A percentile compares a stretch with the other conserved stretches of the same genome.
These are phyloP conservation scores for Globisporangium parvum DNA, from an alignment of 352 stramenopile species.

Conservation along the genomic window DNA sequence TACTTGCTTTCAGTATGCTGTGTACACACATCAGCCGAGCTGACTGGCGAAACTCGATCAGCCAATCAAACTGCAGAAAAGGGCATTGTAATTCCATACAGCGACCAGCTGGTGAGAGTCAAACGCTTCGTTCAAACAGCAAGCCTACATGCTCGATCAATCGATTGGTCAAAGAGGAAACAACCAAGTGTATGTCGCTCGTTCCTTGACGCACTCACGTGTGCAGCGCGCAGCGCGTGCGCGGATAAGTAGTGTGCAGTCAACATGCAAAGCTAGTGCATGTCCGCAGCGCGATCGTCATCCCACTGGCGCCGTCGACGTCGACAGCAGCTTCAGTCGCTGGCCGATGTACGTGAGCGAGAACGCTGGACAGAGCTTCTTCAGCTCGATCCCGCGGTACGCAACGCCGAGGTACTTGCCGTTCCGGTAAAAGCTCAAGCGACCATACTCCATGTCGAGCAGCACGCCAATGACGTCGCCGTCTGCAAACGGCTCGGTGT, in stretches of 20 bases:
- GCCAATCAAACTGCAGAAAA: neutral
- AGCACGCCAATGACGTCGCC: slow-evolving; percentile 71
- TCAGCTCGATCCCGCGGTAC: slow-evolving; percentile 53
- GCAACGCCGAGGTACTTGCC: slow-evolving; percentile 65
- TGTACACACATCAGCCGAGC: neutral
- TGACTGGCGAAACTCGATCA: neutral
- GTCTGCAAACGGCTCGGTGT: slow-evolving; percentile 60
- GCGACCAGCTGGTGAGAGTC: neutral
- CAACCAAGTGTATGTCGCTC: too few relatives aligned
- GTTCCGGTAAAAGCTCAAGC: slow-evolving; percentile 78
- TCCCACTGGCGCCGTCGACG: slow-evolving; percentile 39
- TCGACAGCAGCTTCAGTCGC: slow-evolving; percentile 54
- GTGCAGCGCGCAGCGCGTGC: too few relatives aligned
- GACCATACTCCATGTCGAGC: slow-evolving; percentile 69
- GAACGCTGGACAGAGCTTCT: slow-evolving; percentile 61
- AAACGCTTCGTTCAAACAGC: neutral
- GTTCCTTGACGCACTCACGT: too few relatives aligned
- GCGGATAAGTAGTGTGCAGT: too few relatives aligned
- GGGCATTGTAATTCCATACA: neutral
- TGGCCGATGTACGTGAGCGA: slow-evolving; percentile 65
- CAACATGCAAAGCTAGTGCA: neutral
- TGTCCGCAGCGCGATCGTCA: slow-evolving; percentile 2
- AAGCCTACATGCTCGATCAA: neutral
- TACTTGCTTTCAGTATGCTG: neutral
- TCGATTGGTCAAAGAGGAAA: too few relatives aligned